Evolutionary conservation across 331 rosid species (phyloP).

Genomic region (Malus hybrid): DNA sequence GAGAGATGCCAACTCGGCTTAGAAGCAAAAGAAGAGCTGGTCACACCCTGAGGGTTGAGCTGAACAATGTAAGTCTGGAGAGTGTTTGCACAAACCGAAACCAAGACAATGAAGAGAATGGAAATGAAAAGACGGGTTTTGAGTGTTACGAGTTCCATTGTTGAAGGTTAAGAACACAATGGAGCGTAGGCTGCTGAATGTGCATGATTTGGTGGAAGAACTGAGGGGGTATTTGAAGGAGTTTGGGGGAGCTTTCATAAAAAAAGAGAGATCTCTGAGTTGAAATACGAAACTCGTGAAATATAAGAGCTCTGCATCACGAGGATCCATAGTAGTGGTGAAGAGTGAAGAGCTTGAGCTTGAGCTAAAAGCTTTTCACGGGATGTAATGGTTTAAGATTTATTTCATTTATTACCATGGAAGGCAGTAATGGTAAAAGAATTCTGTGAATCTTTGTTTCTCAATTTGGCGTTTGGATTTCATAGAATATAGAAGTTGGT

Average conservation of each 20-base stretch:
- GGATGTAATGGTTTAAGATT: conserved; percentile 49
- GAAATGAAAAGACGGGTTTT: conserved; percentile 31
- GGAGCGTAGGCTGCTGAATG: conserved; percentile 16
- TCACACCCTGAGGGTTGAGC: conserved; percentile 56
- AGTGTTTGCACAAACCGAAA: conserved; percentile 41
- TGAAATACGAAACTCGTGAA: conserved; percentile 83
- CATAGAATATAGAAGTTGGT: not conserved
- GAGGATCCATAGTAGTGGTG: conserved; percentile 62
- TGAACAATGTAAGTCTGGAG: conserved; percentile 83
- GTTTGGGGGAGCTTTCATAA: not conserved
- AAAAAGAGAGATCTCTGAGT: conserved; percentile 8
- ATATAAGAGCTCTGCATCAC: conserved; percentile 91
- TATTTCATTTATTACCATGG: conserved; percentile 16
- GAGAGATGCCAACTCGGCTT: conserved; percentile 81
- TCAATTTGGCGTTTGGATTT: not conserved
- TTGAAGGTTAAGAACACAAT: conserved; percentile 11
- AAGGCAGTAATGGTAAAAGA: conserved; percentile 35
- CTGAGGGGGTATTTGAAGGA: conserved; percentile 83
- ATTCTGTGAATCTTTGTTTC: conserved; percentile 18
- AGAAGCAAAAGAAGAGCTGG: conserved; percentile 49
- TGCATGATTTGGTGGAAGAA: conserved; percentile 32
- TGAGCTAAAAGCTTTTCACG: conserved; percentile 48
- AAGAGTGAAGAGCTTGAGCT: conserved; percentile 12
- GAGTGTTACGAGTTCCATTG: conserved; percentile 48
- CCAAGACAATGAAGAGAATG: conserved; percentile 27